Conservation (phyloP, 2,329 filamentous ascomycete species). For the Colletotrichum destructivum region DNA sequence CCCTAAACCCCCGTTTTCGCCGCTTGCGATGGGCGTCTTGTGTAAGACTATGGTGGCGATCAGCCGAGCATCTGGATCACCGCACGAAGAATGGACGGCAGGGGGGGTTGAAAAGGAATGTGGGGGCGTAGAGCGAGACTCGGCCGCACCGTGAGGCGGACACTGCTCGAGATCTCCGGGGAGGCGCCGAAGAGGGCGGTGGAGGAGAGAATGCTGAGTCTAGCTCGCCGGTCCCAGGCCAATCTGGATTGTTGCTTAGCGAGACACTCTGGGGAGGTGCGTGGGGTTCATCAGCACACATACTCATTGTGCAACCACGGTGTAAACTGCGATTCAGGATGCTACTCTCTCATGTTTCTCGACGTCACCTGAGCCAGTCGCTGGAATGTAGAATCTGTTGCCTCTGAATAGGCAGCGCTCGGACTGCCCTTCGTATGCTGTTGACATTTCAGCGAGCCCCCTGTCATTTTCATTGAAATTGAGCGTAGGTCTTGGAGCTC, state of each 20-base stretch:
- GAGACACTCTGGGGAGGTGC: slow-evolving; percentile 16
- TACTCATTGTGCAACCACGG: not conserved
- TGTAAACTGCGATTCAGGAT: not conserved
- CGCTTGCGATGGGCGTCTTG: not conserved
- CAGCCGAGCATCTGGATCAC: not conserved
- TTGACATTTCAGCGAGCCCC: not conserved
- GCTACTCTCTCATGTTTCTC: not conserved
- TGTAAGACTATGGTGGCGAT: not conserved
- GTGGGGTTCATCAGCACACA: not conserved
- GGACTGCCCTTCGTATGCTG: not conserved
- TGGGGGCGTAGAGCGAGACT: not conserved
- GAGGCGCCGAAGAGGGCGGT: not conserved
- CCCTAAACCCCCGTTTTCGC: not conserved
- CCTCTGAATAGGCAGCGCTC: not conserved
- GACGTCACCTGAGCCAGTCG: not conserved
- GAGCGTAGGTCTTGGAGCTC: not conserved
- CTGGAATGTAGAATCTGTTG: slow-evolving; percentile 1
- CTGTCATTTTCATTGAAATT: not conserved
- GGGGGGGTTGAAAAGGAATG: not conserved
- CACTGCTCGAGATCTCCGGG: not conserved
- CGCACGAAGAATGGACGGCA: not conserved
- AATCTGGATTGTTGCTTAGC: not conserved
- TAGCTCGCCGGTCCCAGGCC: slow-evolving; percentile 3
- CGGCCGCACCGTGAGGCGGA: not conserved
- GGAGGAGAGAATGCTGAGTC: not conserved